Evolutionary conservation across 2,329 filamentous ascomycete species (phyloP).

Genomic region (Diaporthe longicolla): DNA sequence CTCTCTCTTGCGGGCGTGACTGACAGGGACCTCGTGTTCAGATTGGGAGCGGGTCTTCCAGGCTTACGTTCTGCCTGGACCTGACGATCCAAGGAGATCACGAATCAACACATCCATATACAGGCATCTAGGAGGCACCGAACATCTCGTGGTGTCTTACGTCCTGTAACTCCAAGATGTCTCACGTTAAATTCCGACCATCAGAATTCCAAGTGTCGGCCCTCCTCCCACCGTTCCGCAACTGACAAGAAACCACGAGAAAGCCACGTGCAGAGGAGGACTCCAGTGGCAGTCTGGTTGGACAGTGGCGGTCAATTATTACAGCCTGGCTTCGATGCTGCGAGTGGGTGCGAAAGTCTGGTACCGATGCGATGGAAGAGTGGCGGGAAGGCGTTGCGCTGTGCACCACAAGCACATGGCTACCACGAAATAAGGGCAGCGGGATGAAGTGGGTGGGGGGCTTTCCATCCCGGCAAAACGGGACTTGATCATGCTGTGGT

Average conservation of each 20-base stretch:
- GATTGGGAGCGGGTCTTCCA: background rate
- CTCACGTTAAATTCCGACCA: constrained; percentile 13
- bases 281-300: constrained; percentile 38
- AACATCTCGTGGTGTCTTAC: constrained; percentile 38
- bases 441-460: constrained; percentile 13
- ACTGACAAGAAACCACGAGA: constrained; percentile 39
- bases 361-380: constrained; percentile 38
- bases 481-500: constrained; percentile 10
- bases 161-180: constrained; percentile 31
- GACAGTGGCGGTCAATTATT: constrained; percentile 48
- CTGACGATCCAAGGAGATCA: background rate
- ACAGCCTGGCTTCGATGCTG: constrained; percentile 38
- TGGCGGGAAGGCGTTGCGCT: constrained; percentile 33
- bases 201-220: constrained; percentile 25
- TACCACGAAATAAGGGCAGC: constrained; percentile 21
- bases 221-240: constrained; percentile 28
- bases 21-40: constrained; percentile 20
- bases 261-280: constrained; percentile 41
- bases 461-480: constrained; percentile 11
- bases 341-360: constrained; percentile 37
- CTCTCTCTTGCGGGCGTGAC: background rate
- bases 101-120: background rate
- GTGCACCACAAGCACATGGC: constrained; percentile 36
- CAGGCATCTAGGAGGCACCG: background rate
- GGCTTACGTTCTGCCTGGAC: constrained; percentile 15